Evolutionary conservation across 371 early-diverging fungal species (phyloP).

Genomic region (Smittium mucronatum): DNA sequence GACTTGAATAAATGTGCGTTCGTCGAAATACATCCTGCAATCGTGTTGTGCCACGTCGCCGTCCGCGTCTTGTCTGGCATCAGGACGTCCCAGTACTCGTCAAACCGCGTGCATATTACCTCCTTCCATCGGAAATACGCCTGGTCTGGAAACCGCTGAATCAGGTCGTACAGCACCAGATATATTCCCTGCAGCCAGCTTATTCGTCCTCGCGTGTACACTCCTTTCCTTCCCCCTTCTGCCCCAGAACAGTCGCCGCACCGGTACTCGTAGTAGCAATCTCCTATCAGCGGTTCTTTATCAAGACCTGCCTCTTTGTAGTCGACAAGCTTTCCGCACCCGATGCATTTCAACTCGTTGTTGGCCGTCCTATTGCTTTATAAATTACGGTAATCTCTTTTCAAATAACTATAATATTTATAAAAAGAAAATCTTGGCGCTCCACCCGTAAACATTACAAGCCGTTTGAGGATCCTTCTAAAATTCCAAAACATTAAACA

Average conservation of each 20-base stretch:
- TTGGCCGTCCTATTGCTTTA: too few species aligned
- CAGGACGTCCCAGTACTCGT: slow-evolving; percentile 60
- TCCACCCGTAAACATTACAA: too few species aligned
- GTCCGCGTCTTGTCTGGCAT: slow-evolving; percentile 40
- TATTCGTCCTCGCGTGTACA: background rate
- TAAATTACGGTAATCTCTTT: too few species aligned
- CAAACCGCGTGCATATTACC: slow-evolving; percentile 64
- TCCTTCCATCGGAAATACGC: slow-evolving; percentile 69
- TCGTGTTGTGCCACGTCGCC: slow-evolving; percentile 59
- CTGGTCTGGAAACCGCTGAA: slow-evolving; percentile 41
- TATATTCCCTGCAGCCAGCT: slow-evolving; percentile 51
- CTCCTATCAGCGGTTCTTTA: slow-evolving; percentile 4
- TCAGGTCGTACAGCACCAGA: slow-evolving; percentile 57
- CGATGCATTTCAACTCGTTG: too few species aligned
- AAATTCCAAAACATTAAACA: too few species aligned
- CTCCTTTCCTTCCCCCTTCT: background rate
- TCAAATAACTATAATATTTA: too few species aligned
- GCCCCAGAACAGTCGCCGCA: background rate
- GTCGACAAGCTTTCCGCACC: background rate
- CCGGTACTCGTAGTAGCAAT: slow-evolving; percentile 7
- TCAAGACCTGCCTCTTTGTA: background rate
- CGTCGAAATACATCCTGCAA: slow-evolving; percentile 67
- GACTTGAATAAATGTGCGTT: slow-evolving; percentile 59
- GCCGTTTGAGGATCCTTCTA: too few species aligned
- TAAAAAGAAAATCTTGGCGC: too few species aligned